Evolutionary conservation across 2,329 filamentous ascomycete species (phyloP).

Genomic region (Scytalidium lignicola): DNA sequence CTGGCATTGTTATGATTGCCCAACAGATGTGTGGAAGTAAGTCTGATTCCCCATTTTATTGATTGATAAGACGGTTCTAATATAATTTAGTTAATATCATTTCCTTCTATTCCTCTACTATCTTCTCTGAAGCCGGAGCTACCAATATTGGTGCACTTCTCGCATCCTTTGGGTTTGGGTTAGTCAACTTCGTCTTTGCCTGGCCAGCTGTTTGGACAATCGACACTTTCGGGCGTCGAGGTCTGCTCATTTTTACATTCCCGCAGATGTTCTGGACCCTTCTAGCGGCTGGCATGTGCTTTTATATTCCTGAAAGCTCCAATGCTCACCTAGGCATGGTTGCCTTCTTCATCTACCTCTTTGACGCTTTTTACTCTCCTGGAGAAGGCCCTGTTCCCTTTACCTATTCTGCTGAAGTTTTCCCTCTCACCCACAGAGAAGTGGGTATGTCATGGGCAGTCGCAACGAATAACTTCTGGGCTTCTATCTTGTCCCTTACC

Average conservation of each 20-base stretch:
- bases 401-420: constrained; percentile 58
- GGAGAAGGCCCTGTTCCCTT: constrained; percentile 60
- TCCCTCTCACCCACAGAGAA: constrained; percentile 58
- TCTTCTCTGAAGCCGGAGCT: constrained; percentile 52
- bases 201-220: constrained; percentile 54
- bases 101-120: constrained; percentile 64
- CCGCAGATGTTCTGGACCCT: constrained; percentile 64
- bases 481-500: constrained; percentile 57
- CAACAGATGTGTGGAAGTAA: constrained; percentile 24
- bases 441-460: constrained; percentile 61
- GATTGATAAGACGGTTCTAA: background rate
- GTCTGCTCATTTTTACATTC: constrained; percentile 60
- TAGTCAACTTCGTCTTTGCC: constrained; percentile 58
- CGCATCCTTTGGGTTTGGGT: constrained; percentile 57
- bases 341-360: constrained; percentile 59
- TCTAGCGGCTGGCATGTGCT: constrained; percentile 57
- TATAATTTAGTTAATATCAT: constrained; percentile 53
- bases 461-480: constrained; percentile 55
- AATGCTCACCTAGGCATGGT: constrained; percentile 47
- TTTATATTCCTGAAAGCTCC: constrained; percentile 36
- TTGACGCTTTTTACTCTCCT: constrained; percentile 60
- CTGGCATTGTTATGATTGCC: constrained; percentile 68
- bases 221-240: constrained; percentile 60
- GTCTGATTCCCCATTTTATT: background rate
- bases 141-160: constrained; percentile 48